Evolutionary conservation across 441 rosid genomes (phyloP).

Genomic region (Adansonia grandidieri): DNA sequence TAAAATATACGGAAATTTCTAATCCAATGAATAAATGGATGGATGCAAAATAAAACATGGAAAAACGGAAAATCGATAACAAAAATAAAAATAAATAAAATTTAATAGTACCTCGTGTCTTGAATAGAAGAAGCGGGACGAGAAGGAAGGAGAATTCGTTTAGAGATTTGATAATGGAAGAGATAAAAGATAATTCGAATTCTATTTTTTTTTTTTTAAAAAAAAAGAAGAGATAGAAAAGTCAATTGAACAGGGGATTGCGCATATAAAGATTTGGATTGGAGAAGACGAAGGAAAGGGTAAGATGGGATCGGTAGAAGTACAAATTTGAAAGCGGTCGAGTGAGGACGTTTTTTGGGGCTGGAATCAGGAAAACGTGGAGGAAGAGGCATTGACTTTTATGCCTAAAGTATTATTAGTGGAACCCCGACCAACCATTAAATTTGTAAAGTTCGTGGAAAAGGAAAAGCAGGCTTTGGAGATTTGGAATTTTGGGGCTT

Average conservation of each 20-base stretch:
- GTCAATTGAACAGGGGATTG: constrained; percentile 2
- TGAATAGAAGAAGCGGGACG: constrained; percentile 4
- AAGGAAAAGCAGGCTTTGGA: neutral
- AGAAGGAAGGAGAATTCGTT: neutral
- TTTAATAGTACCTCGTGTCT: neutral
- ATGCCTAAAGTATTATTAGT: neutral
- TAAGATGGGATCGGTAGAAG: neutral
- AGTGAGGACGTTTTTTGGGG: neutral
- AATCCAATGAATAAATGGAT: neutral
- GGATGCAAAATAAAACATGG: neutral
- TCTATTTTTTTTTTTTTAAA: neutral
- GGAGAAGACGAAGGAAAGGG: neutral
- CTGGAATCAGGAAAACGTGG: neutral
- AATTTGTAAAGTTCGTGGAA: neutral
- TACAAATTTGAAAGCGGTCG: neutral
- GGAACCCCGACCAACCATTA: neutral
- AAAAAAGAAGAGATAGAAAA: too few relatives aligned
- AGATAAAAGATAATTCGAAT: neutral
- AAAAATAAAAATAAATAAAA: neutral
- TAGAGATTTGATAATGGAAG: neutral
- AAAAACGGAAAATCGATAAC: neutral
- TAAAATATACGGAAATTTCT: neutral
- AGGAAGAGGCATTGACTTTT: neutral
- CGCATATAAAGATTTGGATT: neutral
- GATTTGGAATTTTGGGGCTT: neutral